These are phyloP conservation scores for Entomophthora muscae DNA, from an alignment of 371 early-diverging fungal species.

Conservation along the genomic window DNA sequence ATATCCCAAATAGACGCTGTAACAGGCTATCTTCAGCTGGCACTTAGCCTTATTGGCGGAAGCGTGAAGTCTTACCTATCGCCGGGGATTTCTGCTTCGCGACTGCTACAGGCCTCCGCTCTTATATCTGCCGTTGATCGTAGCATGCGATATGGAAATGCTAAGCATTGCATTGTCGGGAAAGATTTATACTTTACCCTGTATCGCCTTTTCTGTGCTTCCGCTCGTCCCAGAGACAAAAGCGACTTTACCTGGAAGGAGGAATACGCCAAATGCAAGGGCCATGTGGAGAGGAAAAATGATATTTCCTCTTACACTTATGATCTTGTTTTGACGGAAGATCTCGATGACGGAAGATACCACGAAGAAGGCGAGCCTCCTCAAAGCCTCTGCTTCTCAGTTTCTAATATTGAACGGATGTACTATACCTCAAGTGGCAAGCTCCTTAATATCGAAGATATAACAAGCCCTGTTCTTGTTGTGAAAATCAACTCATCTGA, in stretches of 20 bases:
- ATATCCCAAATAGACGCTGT: conserved; percentile 33
- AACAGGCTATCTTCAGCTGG: conserved; percentile 45
- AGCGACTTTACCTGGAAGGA: conserved; percentile 61
- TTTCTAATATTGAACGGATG: conserved; percentile 27
- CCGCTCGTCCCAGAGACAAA: conserved; percentile 26
- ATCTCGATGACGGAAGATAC: conserved; percentile 50
- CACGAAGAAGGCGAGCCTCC: conserved; percentile 30
- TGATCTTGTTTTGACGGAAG: conserved; percentile 30
- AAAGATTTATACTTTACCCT: conserved; percentile 23
- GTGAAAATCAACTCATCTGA: conserved; percentile 22
- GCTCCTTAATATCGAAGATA: conserved; percentile 49
- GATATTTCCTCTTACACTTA: conserved; percentile 15
- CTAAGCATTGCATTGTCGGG: conserved; percentile 17
- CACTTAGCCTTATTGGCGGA: conserved; percentile 28
- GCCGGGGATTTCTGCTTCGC: conserved; percentile 18
- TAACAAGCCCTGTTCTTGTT: conserved; percentile 44
- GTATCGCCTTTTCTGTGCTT: conserved; percentile 44
- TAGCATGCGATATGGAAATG: conserved; percentile 11
- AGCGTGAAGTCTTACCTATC: conserved; percentile 19
- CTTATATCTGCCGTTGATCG: conserved; percentile 13
- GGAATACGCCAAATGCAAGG: conserved; percentile 32
- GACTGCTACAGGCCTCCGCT: conserved; percentile 32
- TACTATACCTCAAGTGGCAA: conserved; percentile 50
- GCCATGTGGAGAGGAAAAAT: conserved; percentile 13
- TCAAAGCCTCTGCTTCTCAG: conserved; percentile 12